Evolutionary conservation across 306 rosid species (phyloP), one percentile per base, ranked within the genome.

Genomic region (Clitoria ternatea): DNA sequence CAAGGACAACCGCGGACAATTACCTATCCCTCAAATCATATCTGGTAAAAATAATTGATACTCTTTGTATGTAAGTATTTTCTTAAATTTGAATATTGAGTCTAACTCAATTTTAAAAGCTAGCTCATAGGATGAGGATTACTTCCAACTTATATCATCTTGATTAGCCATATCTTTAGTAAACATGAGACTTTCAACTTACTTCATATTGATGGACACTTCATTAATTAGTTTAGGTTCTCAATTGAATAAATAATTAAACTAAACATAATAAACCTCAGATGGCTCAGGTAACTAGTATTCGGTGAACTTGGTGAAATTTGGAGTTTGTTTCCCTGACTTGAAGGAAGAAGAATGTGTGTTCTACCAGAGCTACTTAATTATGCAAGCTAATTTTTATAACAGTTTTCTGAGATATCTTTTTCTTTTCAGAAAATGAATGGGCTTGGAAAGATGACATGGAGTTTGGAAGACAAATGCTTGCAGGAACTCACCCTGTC

Each of bases 401-500:
- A 47, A 33, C 20, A 42, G 24, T 55, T 72, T 53, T 49, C n/a
- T 62, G 12, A 43, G 61, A 37, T n/a, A n/a, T 15, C 3, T 18
- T 68, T 61, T 36, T 12, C 12, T 17, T 50, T 10, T 15, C 69
- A 91, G 97, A 81, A 77, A 67, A 85, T 50, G 83, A 76, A 69
- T 60, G 74, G 71, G 85, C 83, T 56, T 91, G 92, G 97, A 76
- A 59, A 76, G 86, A 83, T 66, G 97, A 91, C 26, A 79, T 76
- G 19, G 96, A 91, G 73, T 91, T 91, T 61, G 96, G 77, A n/a
- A 53, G 97, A 77, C 90, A 91, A 78, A 85, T 86, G 88, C 84
- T 91, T 54, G 96, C 97, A 17, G 97, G 90, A 78, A 59, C 72
- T n/a, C 88, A 91, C 77, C 92, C 97, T 1, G 74, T 78, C 70